Evolutionary conservation across 495 filamentous ascomycete genomes (phyloP).

Genomic region (Bacidia gigantensis): DNA sequence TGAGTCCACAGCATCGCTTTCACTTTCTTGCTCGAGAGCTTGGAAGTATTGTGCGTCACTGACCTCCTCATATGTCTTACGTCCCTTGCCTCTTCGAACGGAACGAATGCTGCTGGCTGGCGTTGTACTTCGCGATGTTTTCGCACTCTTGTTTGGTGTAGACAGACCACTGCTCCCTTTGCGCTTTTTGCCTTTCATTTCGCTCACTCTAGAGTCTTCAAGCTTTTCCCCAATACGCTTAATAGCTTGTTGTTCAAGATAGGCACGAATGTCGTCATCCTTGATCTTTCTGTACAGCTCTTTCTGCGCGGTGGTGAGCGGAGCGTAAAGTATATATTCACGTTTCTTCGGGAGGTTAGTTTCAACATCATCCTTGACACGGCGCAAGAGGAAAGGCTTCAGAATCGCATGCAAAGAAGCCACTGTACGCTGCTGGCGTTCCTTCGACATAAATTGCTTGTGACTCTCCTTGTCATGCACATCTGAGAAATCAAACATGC

Average conservation of each 20-base stretch:
- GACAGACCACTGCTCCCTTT: conserved; percentile 30
- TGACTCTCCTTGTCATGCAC: conserved; percentile 60
- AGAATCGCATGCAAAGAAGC: conserved; percentile 82
- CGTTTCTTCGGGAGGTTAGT: conserved; percentile 82
- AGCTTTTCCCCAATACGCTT: conserved; percentile 40
- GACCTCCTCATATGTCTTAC: conserved; percentile 57
- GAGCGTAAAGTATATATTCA: conserved; percentile 89
- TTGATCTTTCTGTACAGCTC: conserved; percentile 80
- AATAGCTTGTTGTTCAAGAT: conserved; percentile 72
- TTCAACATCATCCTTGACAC: conserved; percentile 89
- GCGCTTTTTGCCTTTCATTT: conserved; percentile 39
- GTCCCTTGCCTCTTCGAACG: conserved; percentile 30
- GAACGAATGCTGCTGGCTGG: conserved; percentile 41
- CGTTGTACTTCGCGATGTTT: conserved; percentile 56
- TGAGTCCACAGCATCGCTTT: conserved; percentile 41
- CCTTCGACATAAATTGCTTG: conserved; percentile 57
- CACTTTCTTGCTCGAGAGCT: conserved; percentile 43
- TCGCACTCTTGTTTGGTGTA: conserved; percentile 53
- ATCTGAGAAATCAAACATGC: conserved; percentile 92
- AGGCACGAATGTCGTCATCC: conserved; percentile 62
- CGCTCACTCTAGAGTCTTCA: conserved; percentile 23
- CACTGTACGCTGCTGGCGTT: conserved; percentile 70
- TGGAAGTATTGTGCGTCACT: conserved; percentile 61
- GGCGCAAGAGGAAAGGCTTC: conserved; percentile 76
- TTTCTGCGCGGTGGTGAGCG: conserved; percentile 72